Evolutionary conservation across 78 protist genomes (phyloP), one percentile per base, ranked within the genome.

Genomic region (Dictyostelium capitatum): DNA sequence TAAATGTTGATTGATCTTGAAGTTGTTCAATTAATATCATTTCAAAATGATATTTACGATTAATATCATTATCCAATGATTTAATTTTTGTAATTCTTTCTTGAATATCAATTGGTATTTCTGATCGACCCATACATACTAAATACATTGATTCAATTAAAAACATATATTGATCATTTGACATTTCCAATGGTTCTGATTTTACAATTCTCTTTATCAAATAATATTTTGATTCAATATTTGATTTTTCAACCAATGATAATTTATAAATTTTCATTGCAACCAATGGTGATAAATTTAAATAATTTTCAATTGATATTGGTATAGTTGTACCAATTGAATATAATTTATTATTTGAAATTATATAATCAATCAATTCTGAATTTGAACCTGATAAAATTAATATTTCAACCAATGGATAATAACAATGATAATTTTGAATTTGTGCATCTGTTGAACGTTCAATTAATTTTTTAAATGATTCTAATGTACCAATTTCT

Each of bases 21-120:
- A 62, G 20, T 62, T 62, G 70, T 62, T 62, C 70, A 62, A 62
- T 25, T 4, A 62, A 32, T 62, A 62, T 62, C 70, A 62, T 62
- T 17, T 62, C 70, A 4, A 62, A 62, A 62, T 62, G 70, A 62
- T 62, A 62, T 6, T 37, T 30, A 25, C 28, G n/a, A 1, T 30
- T 62, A 8, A 62, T 23, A 25, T 62, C 70, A 0, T 20, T 6
- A 10, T 25, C 70, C 28, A 62, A 62, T 62, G 6, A 62, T 62
- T 23, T 23, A 3, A 62, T 62, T 25, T 62, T 62, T 23, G n/a
- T 37, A 23, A 62, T 62, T 62, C 70, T 62, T 0, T 62, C 37
- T 4, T 25, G 3, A 1, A 62, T 62, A 10, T 2, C 3, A 23
- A 1, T 62, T 62, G 70, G 70, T 62, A 62, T 11, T 9, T 25